Percentiles rank a stretch among this genome's conserved stretches.
These are phyloP conservation scores for Verticillium longisporum DNA, from an alignment of 2,329 filamentous ascomycete species.

Conservation along the genomic window DNA sequence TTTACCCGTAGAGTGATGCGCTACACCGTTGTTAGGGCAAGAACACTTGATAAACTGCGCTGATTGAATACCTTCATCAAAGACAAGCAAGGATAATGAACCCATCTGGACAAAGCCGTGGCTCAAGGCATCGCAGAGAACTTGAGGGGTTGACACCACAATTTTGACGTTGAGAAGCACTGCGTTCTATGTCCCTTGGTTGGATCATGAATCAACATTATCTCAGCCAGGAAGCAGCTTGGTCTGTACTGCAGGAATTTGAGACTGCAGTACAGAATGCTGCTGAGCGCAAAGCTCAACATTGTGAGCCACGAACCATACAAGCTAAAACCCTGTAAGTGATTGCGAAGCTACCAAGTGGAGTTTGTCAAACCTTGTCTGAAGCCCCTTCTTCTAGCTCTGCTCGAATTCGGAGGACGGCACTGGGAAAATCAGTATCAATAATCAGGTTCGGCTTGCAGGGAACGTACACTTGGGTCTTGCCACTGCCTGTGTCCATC, in stretches of 20 bases:
- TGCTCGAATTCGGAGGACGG: constrained; percentile 58
- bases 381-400: constrained; percentile 50
- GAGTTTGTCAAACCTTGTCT: constrained; percentile 37
- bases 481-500: constrained; percentile 79
- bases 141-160: constrained; percentile 71
- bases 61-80: constrained; percentile 66
- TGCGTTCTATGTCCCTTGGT: constrained; percentile 58
- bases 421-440: constrained; percentile 32
- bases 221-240: constrained; percentile 62
- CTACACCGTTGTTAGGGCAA: constrained; percentile 28
- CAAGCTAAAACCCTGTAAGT: constrained; percentile 31
- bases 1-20: constrained; percentile 64
- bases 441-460: not conserved
- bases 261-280: constrained; percentile 47
- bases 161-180: constrained; percentile 59
- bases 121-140: constrained; percentile 65
- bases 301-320: constrained; percentile 72
- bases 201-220: constrained; percentile 67
- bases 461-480: constrained; percentile 63
- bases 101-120: constrained; percentile 67
- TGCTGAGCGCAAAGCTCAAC: constrained; percentile 64
- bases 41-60: not conserved
- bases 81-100: constrained; percentile 61
- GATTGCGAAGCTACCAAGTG: not conserved
- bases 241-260: constrained; percentile 53